Percentiles rank a stretch among this genome's conserved stretches.
These are phyloP conservation scores for Hanseniaspora lachancei DNA, from an alignment of 805 yeast species.

Conservation along the genomic window DNA sequence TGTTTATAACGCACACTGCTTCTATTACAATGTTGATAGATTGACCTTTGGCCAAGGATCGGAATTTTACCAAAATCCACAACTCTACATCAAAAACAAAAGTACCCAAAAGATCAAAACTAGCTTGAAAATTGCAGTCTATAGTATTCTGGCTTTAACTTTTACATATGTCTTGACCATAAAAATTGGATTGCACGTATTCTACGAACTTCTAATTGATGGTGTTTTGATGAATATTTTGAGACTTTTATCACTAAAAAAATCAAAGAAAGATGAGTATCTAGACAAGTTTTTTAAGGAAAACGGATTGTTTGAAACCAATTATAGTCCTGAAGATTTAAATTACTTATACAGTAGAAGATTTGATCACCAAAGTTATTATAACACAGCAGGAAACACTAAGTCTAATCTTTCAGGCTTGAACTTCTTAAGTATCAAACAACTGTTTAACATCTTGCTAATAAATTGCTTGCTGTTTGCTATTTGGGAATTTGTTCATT, in stretches of 20 bases:
- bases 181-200: slow-evolving; percentile 25
- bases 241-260: background rate
- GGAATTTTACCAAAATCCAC: slow-evolving; percentile 29
- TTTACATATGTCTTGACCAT: slow-evolving; percentile 22
- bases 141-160: slow-evolving; percentile 30
- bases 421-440: slow-evolving; percentile 19
- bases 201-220: slow-evolving; percentile 3
- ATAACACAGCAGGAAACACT: slow-evolving; percentile 14
- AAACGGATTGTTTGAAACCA: slow-evolving; percentile 4
- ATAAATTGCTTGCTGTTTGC: slow-evolving; percentile 17
- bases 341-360: slow-evolving; percentile 25
- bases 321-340: slow-evolving; percentile 27
- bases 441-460: slow-evolving; percentile 17
- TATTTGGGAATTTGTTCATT: slow-evolving; percentile 45
- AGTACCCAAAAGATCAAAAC: slow-evolving; percentile 7
- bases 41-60: slow-evolving; percentile 33
- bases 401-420: background rate
- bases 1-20: slow-evolving; percentile 39
- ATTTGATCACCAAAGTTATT: slow-evolving; percentile 29
- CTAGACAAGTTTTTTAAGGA: background rate
- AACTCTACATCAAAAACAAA: slow-evolving; percentile 19
- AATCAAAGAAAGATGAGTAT: background rate
- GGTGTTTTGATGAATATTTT: background rate
- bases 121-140: slow-evolving; percentile 25
- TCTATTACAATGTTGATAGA: slow-evolving; percentile 42